Conservation (phyloP, 1,284 basidiomycete species). For the Anthracocystis walkeri region DNA sequence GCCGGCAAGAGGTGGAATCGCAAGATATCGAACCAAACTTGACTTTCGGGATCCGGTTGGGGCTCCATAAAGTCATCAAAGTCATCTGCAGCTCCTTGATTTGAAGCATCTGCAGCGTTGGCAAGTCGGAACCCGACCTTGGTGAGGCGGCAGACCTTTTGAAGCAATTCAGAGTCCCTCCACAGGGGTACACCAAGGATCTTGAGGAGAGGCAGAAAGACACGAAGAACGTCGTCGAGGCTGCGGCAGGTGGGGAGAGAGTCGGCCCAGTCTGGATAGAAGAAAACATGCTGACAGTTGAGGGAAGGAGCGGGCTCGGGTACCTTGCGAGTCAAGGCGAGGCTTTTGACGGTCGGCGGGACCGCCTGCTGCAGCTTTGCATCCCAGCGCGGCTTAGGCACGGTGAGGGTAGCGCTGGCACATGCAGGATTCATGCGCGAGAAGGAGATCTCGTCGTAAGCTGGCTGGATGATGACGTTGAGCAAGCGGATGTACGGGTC, state of each 20-base stretch:
- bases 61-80: constrained; percentile 32
- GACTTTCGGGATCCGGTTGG: constrained; percentile 56
- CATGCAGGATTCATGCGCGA: constrained; percentile 76
- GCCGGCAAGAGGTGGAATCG: constrained; percentile 87
- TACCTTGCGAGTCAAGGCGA: constrained; percentile 52
- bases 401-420: constrained; percentile 69
- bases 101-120: constrained; percentile 19
- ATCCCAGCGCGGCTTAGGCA: constrained; percentile 66
- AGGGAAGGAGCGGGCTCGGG: constrained; percentile 59
- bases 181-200: constrained; percentile 58
- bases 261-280: constrained; percentile 59
- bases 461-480: constrained; percentile 60
- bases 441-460: constrained; percentile 53
- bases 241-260: constrained; percentile 45
- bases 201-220: constrained; percentile 63
- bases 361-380: constrained; percentile 32
- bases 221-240: constrained; percentile 41
- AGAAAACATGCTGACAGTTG: constrained; percentile 56
- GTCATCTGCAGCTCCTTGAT: constrained; percentile 9
- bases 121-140: constrained; percentile 47
- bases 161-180: constrained; percentile 47
- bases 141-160: constrained; percentile 62
- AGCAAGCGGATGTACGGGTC: constrained; percentile 74
- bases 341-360: constrained; percentile 23
- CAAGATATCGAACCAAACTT: constrained; percentile 81